phyloP scores from a whole-genome alignment of 805 yeast genomes.

The Pichia californica region DNA sequence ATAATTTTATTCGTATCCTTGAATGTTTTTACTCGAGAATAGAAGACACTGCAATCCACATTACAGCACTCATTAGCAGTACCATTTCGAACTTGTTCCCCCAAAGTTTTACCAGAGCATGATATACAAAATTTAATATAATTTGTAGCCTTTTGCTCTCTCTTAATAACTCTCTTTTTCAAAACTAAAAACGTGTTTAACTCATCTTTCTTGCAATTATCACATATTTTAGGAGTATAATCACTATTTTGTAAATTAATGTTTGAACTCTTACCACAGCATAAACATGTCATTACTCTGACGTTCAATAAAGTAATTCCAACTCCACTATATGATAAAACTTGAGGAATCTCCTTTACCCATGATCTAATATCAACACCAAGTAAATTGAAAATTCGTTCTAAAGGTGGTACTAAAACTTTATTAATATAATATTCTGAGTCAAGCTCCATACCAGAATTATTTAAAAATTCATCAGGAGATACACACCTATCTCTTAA shows the following conservation, averaged over 20 bases:
- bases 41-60: slow-evolving; percentile 60
- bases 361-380: slow-evolving; percentile 78
- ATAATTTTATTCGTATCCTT: slow-evolving; percentile 19
- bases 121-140: slow-evolving; percentile 17
- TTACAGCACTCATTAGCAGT: slow-evolving; percentile 43
- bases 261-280: slow-evolving; percentile 27
- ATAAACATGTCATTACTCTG: slow-evolving; percentile 25
- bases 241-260: no score
- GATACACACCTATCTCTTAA: slow-evolving; percentile 73
- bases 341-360: slow-evolving; percentile 63
- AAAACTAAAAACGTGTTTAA: slow-evolving; percentile 30
- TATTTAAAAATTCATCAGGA: slow-evolving; percentile 63
- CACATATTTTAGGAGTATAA: slow-evolving; percentile 34
- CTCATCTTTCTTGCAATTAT: slow-evolving; percentile 30
- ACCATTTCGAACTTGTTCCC: slow-evolving; percentile 14
- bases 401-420: slow-evolving; percentile 84
- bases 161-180: slow-evolving; percentile 21
- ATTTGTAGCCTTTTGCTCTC: slow-evolving; percentile 25
- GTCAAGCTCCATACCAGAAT: slow-evolving; percentile 47
- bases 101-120: slow-evolving; percentile 35
- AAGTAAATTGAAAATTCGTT: slow-evolving; percentile 69
- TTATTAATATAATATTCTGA: slow-evolving; percentile 79
- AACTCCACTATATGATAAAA: slow-evolving; percentile 11
- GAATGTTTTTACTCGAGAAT: slow-evolving; percentile 39
- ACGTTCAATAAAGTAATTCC: slow-evolving; percentile 18